Evolutionary conservation across 805 yeast genomes (phyloP), one percentile per base, ranked within the genome.

Genomic region (Wickerhamiella shivajii): DNA sequence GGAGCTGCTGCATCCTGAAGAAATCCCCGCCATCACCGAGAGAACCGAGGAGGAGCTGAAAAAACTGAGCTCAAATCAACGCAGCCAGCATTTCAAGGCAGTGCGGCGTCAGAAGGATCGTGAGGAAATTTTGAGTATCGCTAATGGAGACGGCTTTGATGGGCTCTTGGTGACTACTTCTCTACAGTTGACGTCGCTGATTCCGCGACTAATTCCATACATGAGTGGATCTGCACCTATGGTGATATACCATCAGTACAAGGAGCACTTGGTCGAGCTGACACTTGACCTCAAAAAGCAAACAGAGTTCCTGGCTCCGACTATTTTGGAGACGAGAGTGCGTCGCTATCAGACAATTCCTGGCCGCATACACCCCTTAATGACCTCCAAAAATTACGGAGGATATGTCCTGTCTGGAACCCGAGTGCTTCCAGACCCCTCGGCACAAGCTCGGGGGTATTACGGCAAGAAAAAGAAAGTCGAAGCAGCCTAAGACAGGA

Each of bases 311-410:
- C 60, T 90, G 44, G 87, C 90, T 0, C 93, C 96, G 4, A 70
- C 81, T 11, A 71, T 87, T 15, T 64, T 69, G 41, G 95, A 85
- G 53, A 71, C 92, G 1, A 65, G 80, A 41, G 90, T 78, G 9
- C 69, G 96, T 42, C 75, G 74, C 31, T 85, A 77, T 52, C 99
- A 90, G 60, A 83, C 96, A 3, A 71, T 87, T 18, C 81, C 93
- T 13, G 98, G 97, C 6, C 74, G 92, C 51, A 62, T 87, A 48
- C 99, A 90, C 54, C 99, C 99, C 1, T 51, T 75, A 39, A 90
- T 90, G 99, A 80, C 96, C 0, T 74, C 77, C 66, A 67, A 81
- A 47, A 84, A 93, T 5, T 85, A 77, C 38, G 97, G 96, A 21
- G 99, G 99, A 0, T 87, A 72, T 52, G 52, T 90, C 2, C 59